Base-by-base conservation (phyloP, 768 basidiomycete genomes). In the Mycena olivaceomarginata region DNA sequence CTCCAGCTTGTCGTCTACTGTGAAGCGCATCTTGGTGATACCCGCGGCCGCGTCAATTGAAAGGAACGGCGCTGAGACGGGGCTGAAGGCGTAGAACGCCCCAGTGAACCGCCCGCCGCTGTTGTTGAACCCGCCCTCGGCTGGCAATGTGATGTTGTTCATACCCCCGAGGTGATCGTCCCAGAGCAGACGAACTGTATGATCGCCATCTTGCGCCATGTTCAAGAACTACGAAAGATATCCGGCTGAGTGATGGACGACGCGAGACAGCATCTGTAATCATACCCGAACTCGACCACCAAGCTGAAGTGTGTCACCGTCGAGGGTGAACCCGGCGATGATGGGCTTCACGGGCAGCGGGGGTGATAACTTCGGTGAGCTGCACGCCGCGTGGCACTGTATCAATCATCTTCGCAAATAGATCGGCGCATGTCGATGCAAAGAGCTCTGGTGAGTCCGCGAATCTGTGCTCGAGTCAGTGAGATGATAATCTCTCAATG, bases 351-450 rank as follows among this genome's bases (percentile, higher is more conserved):
- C 62, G 1, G 60, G 70, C 25, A 72, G 46, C 41, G 70, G 70
- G n/a, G 2, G 37, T 10, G 37, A 72, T 20, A 5, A 64, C 60
- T 8, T 72, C 70, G 20, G 70, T 72, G 70, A 72, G 70, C 20
- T 72, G 60, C 39, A 72, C 48, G 16, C 62, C 62, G 15, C 11
- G 5, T 8, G 70, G 70, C 5, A 72, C 70, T 25, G 70, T 72
- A 16, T 72, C 45, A 9, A 72, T 4, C 70, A 72, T 64, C 7
- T 46, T 25, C n/a, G 62, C 62, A 18, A 72, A 64, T 20, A 72
- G 18, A 22, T 64, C 62, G 8, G 70, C 70, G 62, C 70, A 72
- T 7, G 70, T 72, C 48, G 70, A 72, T 39, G 43, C 31, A 39
- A 48, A 72, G 4, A 64, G 22, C 1, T 39, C 59, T 8, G 60